Percentiles rank a stretch among this genome's conserved stretches.
phyloP scores from a whole-genome alignment of 495 filamentous ascomycete species.

The Xylaria sp. region DNA sequence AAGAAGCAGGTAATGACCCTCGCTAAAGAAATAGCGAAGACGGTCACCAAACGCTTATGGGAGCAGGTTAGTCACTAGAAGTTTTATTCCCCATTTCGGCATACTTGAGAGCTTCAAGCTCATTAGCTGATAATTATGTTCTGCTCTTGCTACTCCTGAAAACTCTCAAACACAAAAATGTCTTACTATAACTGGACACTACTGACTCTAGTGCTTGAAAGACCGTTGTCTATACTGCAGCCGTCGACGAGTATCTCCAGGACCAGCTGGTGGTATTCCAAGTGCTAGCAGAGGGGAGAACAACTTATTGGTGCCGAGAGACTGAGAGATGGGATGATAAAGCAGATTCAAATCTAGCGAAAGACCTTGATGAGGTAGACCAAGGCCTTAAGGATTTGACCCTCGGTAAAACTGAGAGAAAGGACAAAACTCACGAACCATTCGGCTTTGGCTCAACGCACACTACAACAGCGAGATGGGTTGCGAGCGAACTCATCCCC shows the following conservation, averaged over 20 bases:
- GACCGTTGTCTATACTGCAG: constrained; percentile 57
- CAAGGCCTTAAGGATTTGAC: constrained; percentile 37
- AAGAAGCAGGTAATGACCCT: constrained; percentile 52
- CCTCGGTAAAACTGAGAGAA: constrained; percentile 34
- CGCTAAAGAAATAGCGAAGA: constrained; percentile 49
- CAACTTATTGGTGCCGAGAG: constrained; percentile 40
- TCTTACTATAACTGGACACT: background rate
- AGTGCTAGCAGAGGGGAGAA: constrained; percentile 67
- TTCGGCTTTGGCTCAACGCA: constrained; percentile 70
- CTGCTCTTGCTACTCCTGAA: background rate
- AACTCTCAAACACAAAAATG: background rate
- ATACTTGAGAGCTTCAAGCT: background rate
- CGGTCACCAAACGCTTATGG: constrained; percentile 64
- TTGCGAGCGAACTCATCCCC: constrained; percentile 62
- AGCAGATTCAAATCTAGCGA: constrained; percentile 27
- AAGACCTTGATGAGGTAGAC: background rate
- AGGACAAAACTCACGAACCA: constrained; percentile 47
- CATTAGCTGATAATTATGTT: background rate
- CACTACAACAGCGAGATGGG: constrained; percentile 78
- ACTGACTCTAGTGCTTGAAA: background rate
- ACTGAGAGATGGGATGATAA: constrained; percentile 26
- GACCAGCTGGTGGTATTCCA: constrained; percentile 88
- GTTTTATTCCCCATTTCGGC: background rate
- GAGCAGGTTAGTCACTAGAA: constrained; percentile 47
- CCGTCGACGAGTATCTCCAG: constrained; percentile 74